Conservation (phyloP, 176 grass and related monocot genomes). For the Stipa capillata region DNA sequence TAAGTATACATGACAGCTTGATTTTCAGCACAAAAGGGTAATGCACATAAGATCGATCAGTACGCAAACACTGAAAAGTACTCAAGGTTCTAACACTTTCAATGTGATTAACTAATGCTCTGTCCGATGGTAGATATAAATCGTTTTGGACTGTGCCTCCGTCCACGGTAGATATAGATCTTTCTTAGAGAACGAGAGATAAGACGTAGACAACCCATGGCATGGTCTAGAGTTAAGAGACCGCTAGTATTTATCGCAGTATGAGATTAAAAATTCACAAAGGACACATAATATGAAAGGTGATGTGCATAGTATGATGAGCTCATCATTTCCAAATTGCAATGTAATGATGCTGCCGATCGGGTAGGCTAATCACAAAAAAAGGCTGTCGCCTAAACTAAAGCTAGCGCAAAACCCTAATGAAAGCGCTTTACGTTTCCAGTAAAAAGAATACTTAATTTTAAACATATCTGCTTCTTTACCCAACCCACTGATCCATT, state of each 20-base stretch:
- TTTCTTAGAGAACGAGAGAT: too few relatives aligned
- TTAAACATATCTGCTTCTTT: slow-evolving; percentile 27
- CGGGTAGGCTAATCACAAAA: slow-evolving; percentile 23
- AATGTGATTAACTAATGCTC: too few relatives aligned
- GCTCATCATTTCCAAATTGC: slow-evolving; percentile 30
- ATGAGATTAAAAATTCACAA: too few relatives aligned
- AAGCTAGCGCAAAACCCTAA: slow-evolving; percentile 9
- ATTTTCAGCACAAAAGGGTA: not conserved
- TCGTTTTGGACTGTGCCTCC: not conserved
- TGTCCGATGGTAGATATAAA: too few relatives aligned
- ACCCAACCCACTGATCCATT: slow-evolving; percentile 38
- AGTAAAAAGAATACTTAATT: not conserved
- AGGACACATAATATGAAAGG: too few relatives aligned
- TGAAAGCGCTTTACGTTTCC: slow-evolving; percentile 35
- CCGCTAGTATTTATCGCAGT: too few relatives aligned
- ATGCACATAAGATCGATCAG: not conserved
- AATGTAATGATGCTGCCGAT: slow-evolving; percentile 15
- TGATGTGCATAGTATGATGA: not conserved
- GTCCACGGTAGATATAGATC: not conserved
- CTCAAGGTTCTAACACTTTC: too few relatives aligned
- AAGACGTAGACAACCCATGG: too few relatives aligned
- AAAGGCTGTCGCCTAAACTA: slow-evolving; percentile 2
- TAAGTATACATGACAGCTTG: not conserved
- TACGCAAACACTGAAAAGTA: not conserved
- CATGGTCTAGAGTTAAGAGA: too few relatives aligned